Percentiles rank a stretch among this genome's conserved stretches.
phyloP scores from a whole-genome alignment of 352 stramenopile species.

The Pythium phragmiticola region DNA sequence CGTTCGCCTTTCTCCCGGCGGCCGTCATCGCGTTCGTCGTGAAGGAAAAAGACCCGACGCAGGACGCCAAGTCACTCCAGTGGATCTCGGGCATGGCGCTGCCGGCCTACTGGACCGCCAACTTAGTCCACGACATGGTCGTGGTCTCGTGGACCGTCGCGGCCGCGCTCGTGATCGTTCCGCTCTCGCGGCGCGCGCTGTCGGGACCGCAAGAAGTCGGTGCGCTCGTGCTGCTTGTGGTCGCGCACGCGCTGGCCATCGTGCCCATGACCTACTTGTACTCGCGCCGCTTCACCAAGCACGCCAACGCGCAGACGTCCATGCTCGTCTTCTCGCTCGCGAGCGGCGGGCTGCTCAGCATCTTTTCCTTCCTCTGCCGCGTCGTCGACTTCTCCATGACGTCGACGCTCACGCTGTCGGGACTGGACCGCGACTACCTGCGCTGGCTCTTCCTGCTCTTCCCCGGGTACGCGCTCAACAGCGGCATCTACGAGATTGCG shows the following conservation, averaged over 20 bases:
- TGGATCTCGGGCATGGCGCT: constrained; percentile 56
- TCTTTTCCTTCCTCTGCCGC: constrained; percentile 77
- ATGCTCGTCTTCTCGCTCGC: constrained; percentile 62
- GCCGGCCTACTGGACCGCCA: constrained; percentile 59
- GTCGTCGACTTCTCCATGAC: constrained; percentile 49
- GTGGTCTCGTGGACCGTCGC: constrained; percentile 44
- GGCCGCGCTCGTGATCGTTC: constrained; percentile 37
- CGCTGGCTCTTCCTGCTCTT: constrained; percentile 75
- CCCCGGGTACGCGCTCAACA: constrained; percentile 66
- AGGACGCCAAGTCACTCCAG: constrained; percentile 68
- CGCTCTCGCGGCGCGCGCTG: constrained; percentile 35
- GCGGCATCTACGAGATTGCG: constrained; percentile 68
- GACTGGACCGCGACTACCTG: constrained; percentile 65
- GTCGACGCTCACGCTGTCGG: constrained; percentile 49
- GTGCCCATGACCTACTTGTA: constrained; percentile 69
- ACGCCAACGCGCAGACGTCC: constrained; percentile 61
- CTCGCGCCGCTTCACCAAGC: constrained; percentile 56
- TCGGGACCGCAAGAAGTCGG: constrained; percentile 37
- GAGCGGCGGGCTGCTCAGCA: constrained; percentile 60
- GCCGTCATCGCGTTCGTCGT: constrained; percentile 65
- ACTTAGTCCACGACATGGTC: constrained; percentile 52
- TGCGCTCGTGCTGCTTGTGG: constrained; percentile 41
- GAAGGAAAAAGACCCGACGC: constrained; percentile 57
- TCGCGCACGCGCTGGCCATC: constrained; percentile 42
- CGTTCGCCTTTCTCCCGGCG: constrained; percentile 68